These are phyloP conservation scores for Metarhizium rileyi DNA, from an alignment of 2,329 filamentous ascomycete species.

Conservation along the genomic window DNA sequence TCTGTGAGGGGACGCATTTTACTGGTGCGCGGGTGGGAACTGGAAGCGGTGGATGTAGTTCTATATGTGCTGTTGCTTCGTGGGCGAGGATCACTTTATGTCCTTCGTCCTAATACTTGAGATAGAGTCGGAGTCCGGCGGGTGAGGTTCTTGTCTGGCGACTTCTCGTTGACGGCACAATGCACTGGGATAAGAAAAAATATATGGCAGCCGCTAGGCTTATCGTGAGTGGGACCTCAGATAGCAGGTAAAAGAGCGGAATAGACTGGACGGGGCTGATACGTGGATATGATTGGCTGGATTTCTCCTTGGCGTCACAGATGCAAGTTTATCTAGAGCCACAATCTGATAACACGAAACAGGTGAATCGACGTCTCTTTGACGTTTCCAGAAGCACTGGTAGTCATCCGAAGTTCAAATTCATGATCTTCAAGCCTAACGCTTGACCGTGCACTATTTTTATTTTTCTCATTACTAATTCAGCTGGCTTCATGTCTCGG, in stretches of 20 bases:
- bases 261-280: not conserved
- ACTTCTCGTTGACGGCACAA: not conserved
- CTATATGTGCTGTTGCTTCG: not conserved
- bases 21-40: not conserved
- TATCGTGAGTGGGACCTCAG: constrained; percentile 3
- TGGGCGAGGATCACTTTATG: not conserved
- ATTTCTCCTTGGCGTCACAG: not conserved
- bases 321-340: not conserved
- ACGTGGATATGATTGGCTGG: not conserved
- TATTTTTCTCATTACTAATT: not conserved
- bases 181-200: not conserved
- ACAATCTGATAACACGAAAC: too few species aligned
- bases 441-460: too few species aligned
- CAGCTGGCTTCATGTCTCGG: not conserved
- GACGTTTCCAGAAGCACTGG: not conserved
- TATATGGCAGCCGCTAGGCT: not conserved
- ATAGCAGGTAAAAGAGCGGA: not conserved
- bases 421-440: not conserved
- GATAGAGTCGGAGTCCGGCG: not conserved
- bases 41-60: not conserved
- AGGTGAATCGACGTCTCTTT: not conserved
- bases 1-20: constrained; percentile 75
- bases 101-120: not conserved
- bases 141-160: not conserved
- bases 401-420: not conserved